phyloP scores from a whole-genome alignment of 1,284 basidiomycete genomes.

The Exsudoporus floridanus region DNA sequence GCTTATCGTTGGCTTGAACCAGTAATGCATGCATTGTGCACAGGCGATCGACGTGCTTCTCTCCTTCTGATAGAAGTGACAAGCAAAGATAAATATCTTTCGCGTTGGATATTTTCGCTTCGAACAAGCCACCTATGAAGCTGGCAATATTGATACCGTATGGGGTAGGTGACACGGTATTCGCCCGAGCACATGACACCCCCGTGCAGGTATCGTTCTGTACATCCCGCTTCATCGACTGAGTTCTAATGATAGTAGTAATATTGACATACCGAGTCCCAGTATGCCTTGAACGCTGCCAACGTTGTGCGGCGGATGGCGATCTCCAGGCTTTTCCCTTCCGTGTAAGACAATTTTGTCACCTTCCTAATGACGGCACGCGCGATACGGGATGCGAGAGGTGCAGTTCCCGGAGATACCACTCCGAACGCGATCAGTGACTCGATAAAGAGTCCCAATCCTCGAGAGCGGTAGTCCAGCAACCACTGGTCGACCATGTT shows the following conservation, averaged over 20 bases:
- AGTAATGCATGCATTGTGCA: constrained; percentile 33
- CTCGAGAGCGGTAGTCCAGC: constrained; percentile 21
- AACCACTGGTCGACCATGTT: constrained; percentile 18
- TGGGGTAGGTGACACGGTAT: constrained; percentile 6
- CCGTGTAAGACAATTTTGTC: constrained; percentile 8
- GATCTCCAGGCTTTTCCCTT: constrained; percentile 18
- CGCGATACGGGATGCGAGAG: constrained; percentile 24
- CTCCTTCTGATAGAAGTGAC: constrained; percentile 20
- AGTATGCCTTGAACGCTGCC: constrained; percentile 21
- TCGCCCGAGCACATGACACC: not conserved
- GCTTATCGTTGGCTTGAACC: constrained; percentile 31
- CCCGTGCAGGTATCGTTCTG: constrained; percentile 18
- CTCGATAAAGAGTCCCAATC: constrained; percentile 19
- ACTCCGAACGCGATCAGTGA: constrained; percentile 23
- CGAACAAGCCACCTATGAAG: constrained; percentile 36
- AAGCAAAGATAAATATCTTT: constrained; percentile 34
- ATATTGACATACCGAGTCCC: constrained; percentile 26
- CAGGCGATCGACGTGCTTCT: constrained; percentile 23
- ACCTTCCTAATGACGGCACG: constrained; percentile 15
- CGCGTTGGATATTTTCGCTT: constrained; percentile 18
- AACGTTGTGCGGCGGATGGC: constrained; percentile 20
- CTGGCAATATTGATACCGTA: constrained; percentile 32
- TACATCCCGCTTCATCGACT: not conserved
- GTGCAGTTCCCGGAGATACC: constrained; percentile 8
- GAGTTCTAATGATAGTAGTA: not conserved